Conservation (phyloP, 345 rosid genomes). For the Nasturtium officinale region DNA sequence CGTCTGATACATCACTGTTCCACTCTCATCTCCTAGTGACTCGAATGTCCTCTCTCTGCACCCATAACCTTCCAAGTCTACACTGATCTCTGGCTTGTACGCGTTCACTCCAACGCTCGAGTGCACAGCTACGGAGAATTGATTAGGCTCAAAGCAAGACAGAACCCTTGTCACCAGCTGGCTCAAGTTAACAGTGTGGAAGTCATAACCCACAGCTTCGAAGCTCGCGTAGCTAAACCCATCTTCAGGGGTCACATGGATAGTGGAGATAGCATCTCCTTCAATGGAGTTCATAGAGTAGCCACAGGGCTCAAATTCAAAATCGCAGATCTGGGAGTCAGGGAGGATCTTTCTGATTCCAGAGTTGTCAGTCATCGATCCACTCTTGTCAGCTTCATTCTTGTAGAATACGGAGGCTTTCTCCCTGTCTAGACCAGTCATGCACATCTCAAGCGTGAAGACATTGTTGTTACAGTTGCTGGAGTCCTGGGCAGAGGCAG, state of each 20-base stretch:
- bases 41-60: slow-evolving; percentile 42
- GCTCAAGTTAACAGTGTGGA: slow-evolving; percentile 44
- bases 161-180: slow-evolving; percentile 71
- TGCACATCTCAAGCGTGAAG: slow-evolving; percentile 90
- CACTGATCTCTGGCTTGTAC: slow-evolving; percentile 43
- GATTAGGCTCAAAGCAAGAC: slow-evolving; percentile 72
- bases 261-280: slow-evolving; percentile 74
- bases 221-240: slow-evolving; percentile 98
- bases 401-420: slow-evolving; percentile 77
- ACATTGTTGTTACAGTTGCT: slow-evolving; percentile 36
- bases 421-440: slow-evolving; percentile 83
- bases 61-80: slow-evolving; percentile 53
- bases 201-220: slow-evolving; percentile 81
- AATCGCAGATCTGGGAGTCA: slow-evolving; percentile 81
- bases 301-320: slow-evolving; percentile 95
- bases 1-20: slow-evolving; percentile 44
- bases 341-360: slow-evolving; percentile 92
- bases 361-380: slow-evolving; percentile 67
- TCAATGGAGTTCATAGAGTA: slow-evolving; percentile 97
- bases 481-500: slow-evolving; percentile 57
- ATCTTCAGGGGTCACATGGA: slow-evolving; percentile 92
- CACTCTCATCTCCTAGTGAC: slow-evolving; percentile 45
- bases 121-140: slow-evolving; percentile 78
- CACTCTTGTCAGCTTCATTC: slow-evolving; percentile 51
- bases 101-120: slow-evolving; percentile 39